Conservation (phyloP, 352 stramenopile genomes). For the Phytophthora pinifolia region DNA sequence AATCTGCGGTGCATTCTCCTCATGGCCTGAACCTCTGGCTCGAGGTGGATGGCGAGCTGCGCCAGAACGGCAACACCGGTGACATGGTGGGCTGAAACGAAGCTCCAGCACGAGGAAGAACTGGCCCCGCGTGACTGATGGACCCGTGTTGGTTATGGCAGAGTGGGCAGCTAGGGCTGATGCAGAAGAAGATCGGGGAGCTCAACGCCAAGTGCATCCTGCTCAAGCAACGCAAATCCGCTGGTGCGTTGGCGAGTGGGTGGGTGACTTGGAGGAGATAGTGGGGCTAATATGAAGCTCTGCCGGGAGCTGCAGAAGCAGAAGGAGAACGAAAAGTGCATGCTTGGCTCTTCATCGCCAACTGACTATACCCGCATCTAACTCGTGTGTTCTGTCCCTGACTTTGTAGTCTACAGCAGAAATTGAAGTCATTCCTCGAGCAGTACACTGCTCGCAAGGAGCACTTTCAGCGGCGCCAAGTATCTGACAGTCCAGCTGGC, state of each 20-base stretch:
- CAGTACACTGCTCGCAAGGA: slow-evolving; percentile 81
- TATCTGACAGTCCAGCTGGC: slow-evolving; percentile 78
- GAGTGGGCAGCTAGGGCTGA: slow-evolving; percentile 55
- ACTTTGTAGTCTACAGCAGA: slow-evolving; percentile 67
- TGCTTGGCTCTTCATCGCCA: background rate
- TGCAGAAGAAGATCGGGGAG: slow-evolving; percentile 86
- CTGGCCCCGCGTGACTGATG: no score
- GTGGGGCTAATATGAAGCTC: slow-evolving; percentile 29
- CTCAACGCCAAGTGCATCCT: slow-evolving; percentile 81
- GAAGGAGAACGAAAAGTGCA: slow-evolving; percentile 87
- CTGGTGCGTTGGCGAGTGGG: slow-evolving; percentile 20
- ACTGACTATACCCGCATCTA: background rate
- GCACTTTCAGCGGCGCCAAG: slow-evolving; percentile 83
- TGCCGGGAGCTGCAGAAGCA: slow-evolving; percentile 88
- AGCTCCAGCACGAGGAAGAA: no score
- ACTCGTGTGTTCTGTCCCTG: background rate
- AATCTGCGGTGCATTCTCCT: slow-evolving; percentile 53
- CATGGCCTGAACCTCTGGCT: slow-evolving; percentile 81
- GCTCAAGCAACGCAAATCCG: slow-evolving; percentile 72
- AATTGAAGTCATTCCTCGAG: slow-evolving; percentile 81
- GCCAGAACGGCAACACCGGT: slow-evolving; percentile 69
- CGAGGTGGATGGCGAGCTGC: slow-evolving; percentile 73
- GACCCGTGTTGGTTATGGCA: slow-evolving; percentile 7
- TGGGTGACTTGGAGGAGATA: no score
- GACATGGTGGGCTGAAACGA: no score